Percentiles rank a stretch among this genome's conserved stretches.
Evolutionary conservation across 2,329 filamentous ascomycete genomes (phyloP).

Genomic region (Mollisiaceae sp.): DNA sequence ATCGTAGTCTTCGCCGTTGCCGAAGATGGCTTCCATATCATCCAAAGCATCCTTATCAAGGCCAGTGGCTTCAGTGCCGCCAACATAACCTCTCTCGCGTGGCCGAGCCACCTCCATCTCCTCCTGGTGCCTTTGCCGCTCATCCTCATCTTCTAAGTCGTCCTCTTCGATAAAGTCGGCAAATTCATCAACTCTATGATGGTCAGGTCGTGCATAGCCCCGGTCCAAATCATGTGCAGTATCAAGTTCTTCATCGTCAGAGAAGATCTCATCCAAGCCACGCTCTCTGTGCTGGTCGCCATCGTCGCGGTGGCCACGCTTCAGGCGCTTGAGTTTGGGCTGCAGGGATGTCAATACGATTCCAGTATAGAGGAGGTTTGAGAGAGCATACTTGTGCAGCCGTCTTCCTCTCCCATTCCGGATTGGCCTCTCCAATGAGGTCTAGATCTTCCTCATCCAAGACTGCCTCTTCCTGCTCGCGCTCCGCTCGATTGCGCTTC

Average conservation of each 20-base stretch:
- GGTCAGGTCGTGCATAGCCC: conserved; percentile 47
- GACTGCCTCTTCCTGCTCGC: conserved; percentile 80
- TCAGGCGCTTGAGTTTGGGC: conserved; percentile 95
- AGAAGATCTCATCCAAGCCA: conserved; percentile 91
- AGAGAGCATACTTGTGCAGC: conserved; percentile 66
- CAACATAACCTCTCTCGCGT: conserved; percentile 69
- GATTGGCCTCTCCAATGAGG: conserved; percentile 83
- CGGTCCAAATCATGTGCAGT: conserved; percentile 52
- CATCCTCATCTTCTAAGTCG: conserved; percentile 84
- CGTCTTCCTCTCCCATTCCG: conserved; percentile 70
- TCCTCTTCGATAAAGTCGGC: conserved; percentile 98
- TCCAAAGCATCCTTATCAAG: conserved; percentile 92
- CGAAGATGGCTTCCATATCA: conserved; percentile 96
- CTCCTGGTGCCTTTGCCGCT: conserved; percentile 75
- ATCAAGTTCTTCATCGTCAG: conserved; percentile 86
- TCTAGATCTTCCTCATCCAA: conserved; percentile 97
- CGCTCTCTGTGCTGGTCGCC: conserved; percentile 69
- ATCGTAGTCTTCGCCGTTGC: conserved; percentile 92
- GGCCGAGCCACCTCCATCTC: conserved; percentile 89
- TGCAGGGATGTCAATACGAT: conserved; percentile 45
- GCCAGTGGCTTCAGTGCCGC: conserved; percentile 79
- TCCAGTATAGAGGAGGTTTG: background rate
- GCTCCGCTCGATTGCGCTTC: conserved; percentile 78
- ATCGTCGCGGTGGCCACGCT: conserved; percentile 84
- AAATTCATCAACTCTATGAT: conserved; percentile 76